Conservation (phyloP, 352 stramenopile species). For the Pythium phragmitis region DNA sequence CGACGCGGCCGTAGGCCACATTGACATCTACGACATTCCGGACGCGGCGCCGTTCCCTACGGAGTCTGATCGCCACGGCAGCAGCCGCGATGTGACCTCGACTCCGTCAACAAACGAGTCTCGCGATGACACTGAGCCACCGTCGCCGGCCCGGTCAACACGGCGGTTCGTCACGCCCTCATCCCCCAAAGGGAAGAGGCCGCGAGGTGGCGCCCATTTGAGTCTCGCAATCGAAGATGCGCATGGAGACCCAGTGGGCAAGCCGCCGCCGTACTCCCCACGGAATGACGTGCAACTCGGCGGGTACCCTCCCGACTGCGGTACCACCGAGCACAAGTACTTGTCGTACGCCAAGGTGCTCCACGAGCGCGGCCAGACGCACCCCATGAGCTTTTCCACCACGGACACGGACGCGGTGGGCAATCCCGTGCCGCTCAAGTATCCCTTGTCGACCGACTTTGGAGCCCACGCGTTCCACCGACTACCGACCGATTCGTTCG, state of each 20-base stretch:
- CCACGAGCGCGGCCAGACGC: slow-evolving; percentile 63
- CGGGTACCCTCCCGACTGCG: slow-evolving; percentile 75
- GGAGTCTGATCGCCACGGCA: slow-evolving; percentile 13
- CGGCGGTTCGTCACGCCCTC: slow-evolving; percentile 8
- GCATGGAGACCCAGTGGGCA: neutral
- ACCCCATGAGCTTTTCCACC: slow-evolving; percentile 74
- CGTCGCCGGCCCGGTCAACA: slow-evolving; percentile 4
- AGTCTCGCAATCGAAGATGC: slow-evolving; percentile 13
- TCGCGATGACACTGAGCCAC: slow-evolving; percentile 15
- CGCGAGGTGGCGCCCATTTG: slow-evolving; percentile 13
- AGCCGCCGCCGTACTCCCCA: slow-evolving; percentile 25
- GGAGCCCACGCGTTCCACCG: slow-evolving; percentile 77
- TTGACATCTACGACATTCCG: slow-evolving; percentile 18
- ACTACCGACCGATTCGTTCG: slow-evolving; percentile 67
- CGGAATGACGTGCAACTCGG: slow-evolving; percentile 62
- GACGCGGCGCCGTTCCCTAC: neutral
- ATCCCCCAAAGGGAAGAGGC: neutral
- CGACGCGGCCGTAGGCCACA: slow-evolving; percentile 8
- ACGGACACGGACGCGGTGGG: slow-evolving; percentile 52
- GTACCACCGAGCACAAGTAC: slow-evolving; percentile 72
- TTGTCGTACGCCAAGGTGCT: slow-evolving; percentile 75
- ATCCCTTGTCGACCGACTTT: slow-evolving; percentile 67
- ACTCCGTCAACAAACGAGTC: slow-evolving; percentile 7
- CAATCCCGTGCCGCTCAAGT: slow-evolving; percentile 53
- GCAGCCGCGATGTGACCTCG: slow-evolving; percentile 4